Percentiles rank a stretch among this genome's conserved stretches.
These are phyloP conservation scores for Lycium barbarum DNA, from an alignment of 257 asterid genomes.

Conservation along the genomic window DNA sequence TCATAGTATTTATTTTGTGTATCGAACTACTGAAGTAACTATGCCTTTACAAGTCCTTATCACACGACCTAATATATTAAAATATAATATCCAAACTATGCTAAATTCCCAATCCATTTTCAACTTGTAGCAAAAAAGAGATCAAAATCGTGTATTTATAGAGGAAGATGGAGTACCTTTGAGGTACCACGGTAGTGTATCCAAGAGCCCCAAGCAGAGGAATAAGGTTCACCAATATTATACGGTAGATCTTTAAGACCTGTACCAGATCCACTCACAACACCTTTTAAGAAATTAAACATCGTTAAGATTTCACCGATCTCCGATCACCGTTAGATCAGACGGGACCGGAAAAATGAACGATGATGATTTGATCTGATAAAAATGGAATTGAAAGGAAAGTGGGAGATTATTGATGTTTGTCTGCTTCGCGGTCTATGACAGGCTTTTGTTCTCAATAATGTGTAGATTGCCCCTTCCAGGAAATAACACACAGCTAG, in stretches of 20 bases:
- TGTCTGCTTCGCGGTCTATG: not conserved
- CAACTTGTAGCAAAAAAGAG: not conserved
- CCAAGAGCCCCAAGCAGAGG: constrained; percentile 99
- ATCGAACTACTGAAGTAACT: not conserved
- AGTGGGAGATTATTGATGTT: not conserved
- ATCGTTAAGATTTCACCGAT: constrained; percentile 35
- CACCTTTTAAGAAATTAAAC: constrained; percentile 95
- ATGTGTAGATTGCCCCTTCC: too few relatives aligned
- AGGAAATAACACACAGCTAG: too few relatives aligned
- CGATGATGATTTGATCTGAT: not conserved
- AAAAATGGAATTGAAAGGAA: not conserved
- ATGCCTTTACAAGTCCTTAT: too few relatives aligned
- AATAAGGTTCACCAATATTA: constrained; percentile 94
- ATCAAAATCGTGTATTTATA: not conserved
- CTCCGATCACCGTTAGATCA: not conserved
- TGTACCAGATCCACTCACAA: constrained; percentile 91
- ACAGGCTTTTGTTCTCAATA: not conserved
- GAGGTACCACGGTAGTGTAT: constrained; percentile 92
- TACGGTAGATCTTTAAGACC: constrained; percentile 98
- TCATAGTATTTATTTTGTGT: not conserved
- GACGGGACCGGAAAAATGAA: not conserved
- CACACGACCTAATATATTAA: too few relatives aligned
- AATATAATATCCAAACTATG: not conserved
- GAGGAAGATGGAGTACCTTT: constrained; percentile 44
- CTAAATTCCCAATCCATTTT: not conserved